Percentiles rank a stretch among this genome's conserved stretches.
Conservation (phyloP, 352 stramenopile species). For the Poterioochromonas sp. region DNA sequence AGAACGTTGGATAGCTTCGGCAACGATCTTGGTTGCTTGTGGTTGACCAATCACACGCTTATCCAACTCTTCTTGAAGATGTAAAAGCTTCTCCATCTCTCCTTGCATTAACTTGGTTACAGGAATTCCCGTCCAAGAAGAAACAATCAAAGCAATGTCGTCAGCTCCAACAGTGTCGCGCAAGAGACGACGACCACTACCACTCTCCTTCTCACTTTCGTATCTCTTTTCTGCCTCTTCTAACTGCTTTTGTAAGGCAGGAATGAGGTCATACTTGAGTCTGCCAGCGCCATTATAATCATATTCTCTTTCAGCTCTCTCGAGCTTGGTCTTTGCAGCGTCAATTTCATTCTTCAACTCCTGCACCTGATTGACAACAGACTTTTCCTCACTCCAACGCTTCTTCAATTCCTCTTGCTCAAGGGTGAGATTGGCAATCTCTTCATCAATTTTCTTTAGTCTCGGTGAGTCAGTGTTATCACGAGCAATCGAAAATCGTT, state of each 20-base stretch:
- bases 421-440: constrained; percentile 67
- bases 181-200: constrained; percentile 43
- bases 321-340: constrained; percentile 67
- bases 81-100: constrained; percentile 86
- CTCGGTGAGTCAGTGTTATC: constrained; percentile 50
- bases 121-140: constrained; percentile 84
- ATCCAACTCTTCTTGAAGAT: constrained; percentile 81
- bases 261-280: constrained; percentile 88
- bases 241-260: constrained; percentile 69
- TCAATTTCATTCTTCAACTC: constrained; percentile 79
- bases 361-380: constrained; percentile 58
- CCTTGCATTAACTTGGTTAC: constrained; percentile 80
- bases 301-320: constrained; percentile 78
- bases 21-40: constrained; percentile 71
- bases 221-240: constrained; percentile 50
- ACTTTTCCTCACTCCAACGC: constrained; percentile 64
- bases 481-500: constrained; percentile 40
- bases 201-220: constrained; percentile 46
- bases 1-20: constrained; percentile 76
- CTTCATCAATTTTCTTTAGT: constrained; percentile 54
- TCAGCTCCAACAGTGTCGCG: constrained; percentile 68
- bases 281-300: constrained; percentile 87
- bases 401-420: constrained; percentile 79
- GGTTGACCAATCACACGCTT: constrained; percentile 52
- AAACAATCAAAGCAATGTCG: constrained; percentile 77